These are phyloP conservation scores for Xylaria intraflava DNA, from an alignment of 495 filamentous ascomycete species.

Conservation along the genomic window DNA sequence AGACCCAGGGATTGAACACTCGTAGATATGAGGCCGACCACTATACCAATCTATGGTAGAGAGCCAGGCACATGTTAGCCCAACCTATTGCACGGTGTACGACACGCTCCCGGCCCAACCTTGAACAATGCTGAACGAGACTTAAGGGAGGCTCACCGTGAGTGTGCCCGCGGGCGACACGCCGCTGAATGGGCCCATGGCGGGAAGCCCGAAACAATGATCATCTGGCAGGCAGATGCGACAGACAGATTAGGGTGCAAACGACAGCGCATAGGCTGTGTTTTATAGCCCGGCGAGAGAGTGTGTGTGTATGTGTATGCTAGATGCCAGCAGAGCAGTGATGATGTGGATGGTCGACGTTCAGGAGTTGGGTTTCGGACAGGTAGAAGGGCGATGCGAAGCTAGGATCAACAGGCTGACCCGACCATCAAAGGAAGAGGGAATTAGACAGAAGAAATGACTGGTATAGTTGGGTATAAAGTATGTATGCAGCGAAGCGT, in stretches of 20 bases:
- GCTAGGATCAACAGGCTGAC: background rate
- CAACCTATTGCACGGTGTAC: conserved; percentile 12
- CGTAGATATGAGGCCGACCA: conserved; percentile 88
- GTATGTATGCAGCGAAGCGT: no score
- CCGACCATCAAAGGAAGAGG: background rate
- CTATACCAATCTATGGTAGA: conserved; percentile 68
- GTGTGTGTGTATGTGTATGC: no score
- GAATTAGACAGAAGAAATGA: no score
- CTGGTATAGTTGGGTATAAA: no score
- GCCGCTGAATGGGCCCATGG: conserved; percentile 72
- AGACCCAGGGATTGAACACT: conserved; percentile 91
- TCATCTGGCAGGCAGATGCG: conserved; percentile 24
- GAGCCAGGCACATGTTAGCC: conserved; percentile 9
- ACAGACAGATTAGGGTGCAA: conserved; percentile 15
- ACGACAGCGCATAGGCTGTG: conserved; percentile 19
- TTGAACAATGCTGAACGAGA: background rate
- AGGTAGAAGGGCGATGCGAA: background rate
- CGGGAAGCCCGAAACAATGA: conserved; percentile 14
- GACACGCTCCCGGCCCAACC: no score
- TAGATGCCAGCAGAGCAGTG: background rate
- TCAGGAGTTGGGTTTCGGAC: background rate
- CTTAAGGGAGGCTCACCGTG: conserved; percentile 55
- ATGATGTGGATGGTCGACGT: background rate
- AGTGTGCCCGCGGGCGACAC: conserved; percentile 83
- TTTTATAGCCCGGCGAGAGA: background rate